phyloP scores from a whole-genome alignment of 1,284 basidiomycete species.

The Fistulinella staudtii region DNA sequence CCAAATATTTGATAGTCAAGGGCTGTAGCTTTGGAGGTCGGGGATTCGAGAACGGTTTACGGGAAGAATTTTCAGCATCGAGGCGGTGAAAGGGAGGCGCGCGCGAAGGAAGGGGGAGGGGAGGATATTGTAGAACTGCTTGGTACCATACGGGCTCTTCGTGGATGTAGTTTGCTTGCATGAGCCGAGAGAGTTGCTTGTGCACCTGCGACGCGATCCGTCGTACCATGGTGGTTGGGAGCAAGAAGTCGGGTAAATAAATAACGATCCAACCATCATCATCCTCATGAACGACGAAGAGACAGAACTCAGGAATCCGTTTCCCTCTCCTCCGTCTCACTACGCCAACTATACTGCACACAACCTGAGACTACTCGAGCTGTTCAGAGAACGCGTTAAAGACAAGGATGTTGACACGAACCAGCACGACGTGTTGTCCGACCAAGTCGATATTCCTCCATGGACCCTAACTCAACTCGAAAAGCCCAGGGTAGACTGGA shows the following conservation, averaged over 20 bases:
- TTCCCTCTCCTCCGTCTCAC: slow-evolving; percentile 77
- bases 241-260: slow-evolving; percentile 1
- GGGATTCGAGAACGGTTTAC: slow-evolving; percentile 29
- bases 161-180: slow-evolving; percentile 67
- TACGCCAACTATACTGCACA: slow-evolving; percentile 67
- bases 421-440: slow-evolving; percentile 58
- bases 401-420: slow-evolving; percentile 39
- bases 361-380: slow-evolving; percentile 59
- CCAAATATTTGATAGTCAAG: slow-evolving; percentile 71
- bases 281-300: slow-evolving; percentile 52
- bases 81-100: slow-evolving; percentile 54
- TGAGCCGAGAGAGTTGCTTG: slow-evolving; percentile 80
- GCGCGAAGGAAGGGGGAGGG: slow-evolving; percentile 78
- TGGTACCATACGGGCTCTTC: slow-evolving; percentile 82
- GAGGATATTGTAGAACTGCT: slow-evolving; percentile 84
- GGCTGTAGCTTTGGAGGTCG: slow-evolving; percentile 52
- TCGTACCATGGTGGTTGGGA: slow-evolving; percentile 60
- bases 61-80: slow-evolving; percentile 37
- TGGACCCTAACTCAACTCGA: slow-evolving; percentile 71
- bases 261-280: background rate
- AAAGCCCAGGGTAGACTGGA: slow-evolving; percentile 79
- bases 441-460: slow-evolving; percentile 66
- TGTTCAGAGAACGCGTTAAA: slow-evolving; percentile 52
- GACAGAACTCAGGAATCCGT: slow-evolving; percentile 73
- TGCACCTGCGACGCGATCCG: slow-evolving; percentile 87